These are phyloP conservation scores for Poa annua DNA, from an alignment of 176 grass and related monocot genomes.

Conservation along the genomic window DNA sequence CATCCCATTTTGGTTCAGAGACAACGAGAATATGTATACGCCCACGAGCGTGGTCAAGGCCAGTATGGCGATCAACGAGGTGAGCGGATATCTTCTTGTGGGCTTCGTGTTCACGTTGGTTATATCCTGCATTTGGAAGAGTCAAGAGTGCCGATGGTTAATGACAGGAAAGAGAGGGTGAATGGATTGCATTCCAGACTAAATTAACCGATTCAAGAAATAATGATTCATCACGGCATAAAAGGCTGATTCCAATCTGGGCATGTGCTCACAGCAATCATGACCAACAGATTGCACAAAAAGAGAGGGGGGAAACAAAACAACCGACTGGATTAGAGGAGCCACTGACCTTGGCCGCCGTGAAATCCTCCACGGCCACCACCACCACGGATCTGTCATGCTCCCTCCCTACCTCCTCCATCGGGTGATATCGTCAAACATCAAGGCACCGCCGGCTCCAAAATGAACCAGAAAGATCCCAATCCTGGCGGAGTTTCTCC, in stretches of 20 bases:
- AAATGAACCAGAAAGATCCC: not conserved
- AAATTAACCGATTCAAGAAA: not conserved
- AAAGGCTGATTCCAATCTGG: not conserved
- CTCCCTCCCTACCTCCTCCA: conserved; percentile 43
- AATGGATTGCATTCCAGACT: too few relatives aligned
- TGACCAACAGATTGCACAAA: not conserved
- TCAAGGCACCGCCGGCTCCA: not conserved
- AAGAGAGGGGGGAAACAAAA: not conserved
- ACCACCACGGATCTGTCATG: conserved; percentile 9
- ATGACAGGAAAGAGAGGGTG: not conserved
- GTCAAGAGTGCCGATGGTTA: not conserved
- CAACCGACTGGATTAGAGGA: not conserved
- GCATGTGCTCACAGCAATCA: not conserved
- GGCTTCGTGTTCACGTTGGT: conserved; percentile 45
- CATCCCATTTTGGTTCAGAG: conserved; percentile 81
- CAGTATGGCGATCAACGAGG: conserved; percentile 69
- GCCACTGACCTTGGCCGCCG: conserved; percentile 30
- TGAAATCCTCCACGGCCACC: conserved; percentile 25
- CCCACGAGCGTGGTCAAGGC: conserved; percentile 64
- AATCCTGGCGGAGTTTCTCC: conserved; percentile 9
- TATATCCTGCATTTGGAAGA: conserved; percentile 51
- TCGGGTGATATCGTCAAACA: conserved; percentile 28
- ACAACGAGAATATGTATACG: conserved; percentile 76
- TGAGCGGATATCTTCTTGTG: conserved; percentile 66
- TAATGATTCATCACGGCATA: not conserved